Evolutionary conservation across 106 monocot species (phyloP).

Genomic region (Apostasia ramifera): DNA sequence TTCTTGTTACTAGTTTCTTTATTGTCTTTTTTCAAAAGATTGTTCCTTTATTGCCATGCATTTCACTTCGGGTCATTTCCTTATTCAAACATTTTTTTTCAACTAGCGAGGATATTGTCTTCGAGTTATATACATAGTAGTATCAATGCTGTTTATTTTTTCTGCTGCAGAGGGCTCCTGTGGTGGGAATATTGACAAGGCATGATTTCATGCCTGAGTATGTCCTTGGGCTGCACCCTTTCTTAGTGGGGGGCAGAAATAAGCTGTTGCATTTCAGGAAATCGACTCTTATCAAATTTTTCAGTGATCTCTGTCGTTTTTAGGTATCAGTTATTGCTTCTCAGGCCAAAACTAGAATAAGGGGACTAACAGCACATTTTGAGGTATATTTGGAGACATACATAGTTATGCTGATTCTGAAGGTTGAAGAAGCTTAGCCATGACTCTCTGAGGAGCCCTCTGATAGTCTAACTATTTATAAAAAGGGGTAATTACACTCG

Average conservation of each 20-base stretch:
- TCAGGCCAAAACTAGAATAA: too few species aligned
- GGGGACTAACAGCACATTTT: too few species aligned
- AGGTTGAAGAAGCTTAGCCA: not conserved
- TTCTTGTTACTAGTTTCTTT: too few species aligned
- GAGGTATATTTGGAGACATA: not conserved
- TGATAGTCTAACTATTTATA: too few species aligned
- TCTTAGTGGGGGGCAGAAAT: constrained; percentile 21
- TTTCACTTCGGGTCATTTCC: too few species aligned
- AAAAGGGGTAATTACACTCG: too few species aligned
- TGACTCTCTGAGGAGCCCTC: not conserved
- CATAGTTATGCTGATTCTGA: not conserved
- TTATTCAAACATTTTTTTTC: too few species aligned
- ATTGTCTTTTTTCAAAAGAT: too few species aligned
- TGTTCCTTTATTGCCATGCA: too few species aligned
- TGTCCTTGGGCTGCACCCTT: constrained; percentile 40
- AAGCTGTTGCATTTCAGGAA: constrained; percentile 22
- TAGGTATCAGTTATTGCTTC: too few species aligned
- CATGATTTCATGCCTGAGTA: constrained; percentile 64
- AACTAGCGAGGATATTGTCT: too few species aligned
- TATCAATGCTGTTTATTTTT: not conserved
- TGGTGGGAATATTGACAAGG: constrained; percentile 52
- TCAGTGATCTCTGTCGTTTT: constrained; percentile 1
- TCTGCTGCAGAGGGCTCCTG: constrained; percentile 35
- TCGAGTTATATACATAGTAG: too few species aligned
- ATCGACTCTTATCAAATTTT: constrained; percentile 10